Evolutionary conservation across 2,329 filamentous ascomycete species (phyloP), one percentile per base, ranked within the genome.

Genomic region (Teratosphaeria viscida): DNA sequence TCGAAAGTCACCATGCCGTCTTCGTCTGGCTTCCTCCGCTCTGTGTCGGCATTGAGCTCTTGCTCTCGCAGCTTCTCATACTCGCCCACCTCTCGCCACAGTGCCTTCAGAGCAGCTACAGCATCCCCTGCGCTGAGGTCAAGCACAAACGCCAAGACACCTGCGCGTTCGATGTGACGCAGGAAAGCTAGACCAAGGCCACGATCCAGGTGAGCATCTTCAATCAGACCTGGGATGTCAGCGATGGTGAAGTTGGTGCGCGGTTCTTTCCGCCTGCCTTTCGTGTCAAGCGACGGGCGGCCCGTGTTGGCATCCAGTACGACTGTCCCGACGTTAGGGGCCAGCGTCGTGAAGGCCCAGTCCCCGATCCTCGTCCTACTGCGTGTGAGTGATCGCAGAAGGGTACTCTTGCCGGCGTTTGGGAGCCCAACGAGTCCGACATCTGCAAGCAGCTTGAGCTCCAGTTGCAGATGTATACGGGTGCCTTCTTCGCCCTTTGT

Each of bases 321-420:
- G 6, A 99, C 90, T 0, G 94, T 99, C 56, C 94, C 94, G 58
- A 99, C 95, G 66, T 95, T 96, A 2, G 94, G 94, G 66, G 92
- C 87, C 8, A 99, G 80, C 0, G 94, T 99, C 2, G 94, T 99
- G 73, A 99, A 99, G 10, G 91, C 92, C 94, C 94, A 99, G 72
- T 89, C 86, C 49, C 94, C 94, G 4, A 99, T 85, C 47, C 94
- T 84, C 1, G 94, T 90, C 61, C 91, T 87, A 71, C 89, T 95
- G 72, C 92, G 92, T 67, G 87, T 95, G 67, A 99, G 78, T 2
- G 92, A 87, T 19, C 94, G 86, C 16, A 97, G 81, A 1, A 99
- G 81, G 0, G 94, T 97, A 71, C 89, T 95, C 76, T 99, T 99
- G 8, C 94, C 94, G 4, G 92, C 94, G 72, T 99, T 99, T 1